Evolutionary conservation across 495 filamentous ascomycete species (phyloP), one percentile per base, ranked within the genome.

Genomic region (Xylaria venustula): DNA sequence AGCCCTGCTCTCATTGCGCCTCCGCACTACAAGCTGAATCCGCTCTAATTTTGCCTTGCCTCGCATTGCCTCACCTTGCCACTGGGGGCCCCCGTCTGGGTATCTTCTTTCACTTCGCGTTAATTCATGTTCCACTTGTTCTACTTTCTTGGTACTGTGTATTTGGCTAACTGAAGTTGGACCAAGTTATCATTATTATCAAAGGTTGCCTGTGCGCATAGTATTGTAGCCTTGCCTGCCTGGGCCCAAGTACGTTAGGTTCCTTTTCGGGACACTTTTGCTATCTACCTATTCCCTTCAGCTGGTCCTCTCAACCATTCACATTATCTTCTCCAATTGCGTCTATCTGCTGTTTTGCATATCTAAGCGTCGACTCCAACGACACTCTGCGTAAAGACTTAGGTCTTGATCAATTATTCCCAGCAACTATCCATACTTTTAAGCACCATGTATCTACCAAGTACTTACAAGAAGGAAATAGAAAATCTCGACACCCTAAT

Each of bases 381-480:
- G 7, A 19, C 17, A 32, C 25, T 1, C 25, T n/a, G 48, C 26
- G 26, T 28, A 48, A 20, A 40, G 7, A 22, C 58, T 48, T 30
- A 6, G 40, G 26, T 7, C n/a, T 37, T 22, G 19, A 19, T n/a
- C 3, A 25, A 19, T 14, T 32, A 15, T 20, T 23, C 23, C 23
- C 14, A 30, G n/a, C 3, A 30, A 15, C 22, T 41, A 20, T 30
- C 19, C 26, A 19, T 19, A 36, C 3, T 28, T 28, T 17, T 20
- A 19, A 23, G 15, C 63, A 42, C 51, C 66, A 72, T 70, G 70
- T 64, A 64, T 58, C 63, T 67, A 48, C 68, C 68, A 62, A 64
- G 47, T 66, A 74, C 79, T 72, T 87, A 87, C 71, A 67, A 75
- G 67, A 72, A 83, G 66, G 85, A 88, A 68, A 83, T 88, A 73